Percentiles rank a stretch among this genome's conserved stretches.
phyloP scores from a whole-genome alignment of 257 asterid species.

The Knoxia roxburghii region DNA sequence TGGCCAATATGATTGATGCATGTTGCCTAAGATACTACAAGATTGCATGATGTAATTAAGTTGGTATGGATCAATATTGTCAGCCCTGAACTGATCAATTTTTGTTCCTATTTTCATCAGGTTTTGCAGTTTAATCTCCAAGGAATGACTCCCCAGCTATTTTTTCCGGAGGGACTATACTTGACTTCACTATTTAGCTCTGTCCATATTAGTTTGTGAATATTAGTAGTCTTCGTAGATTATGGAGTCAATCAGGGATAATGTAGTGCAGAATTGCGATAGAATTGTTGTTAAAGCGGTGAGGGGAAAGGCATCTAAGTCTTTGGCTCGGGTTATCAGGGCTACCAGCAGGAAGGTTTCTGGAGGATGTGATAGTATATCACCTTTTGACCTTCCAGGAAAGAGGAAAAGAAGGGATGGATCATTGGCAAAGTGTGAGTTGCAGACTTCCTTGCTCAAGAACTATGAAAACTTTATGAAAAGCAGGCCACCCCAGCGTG shows the following conservation, averaged over 20 bases:
- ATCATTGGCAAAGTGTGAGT: slow-evolving; percentile 9
- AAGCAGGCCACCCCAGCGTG: slow-evolving; percentile 22
- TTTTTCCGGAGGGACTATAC: slow-evolving; percentile 16
- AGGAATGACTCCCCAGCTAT: slow-evolving; percentile 17
- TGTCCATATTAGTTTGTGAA: neutral
- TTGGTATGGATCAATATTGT: neutral
- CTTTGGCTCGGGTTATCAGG: slow-evolving; percentile 1
- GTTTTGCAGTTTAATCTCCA: slow-evolving; percentile 20
- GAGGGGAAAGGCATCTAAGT: slow-evolving; percentile 7
- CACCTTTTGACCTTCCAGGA: slow-evolving; percentile 14
- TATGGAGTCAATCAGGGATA: slow-evolving; percentile 21
- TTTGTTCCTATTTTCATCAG: slow-evolving; percentile 8
- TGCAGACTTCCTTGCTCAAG: slow-evolving; percentile 13
- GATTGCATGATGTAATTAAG: neutral
- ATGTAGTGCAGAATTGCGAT: slow-evolving; percentile 20
- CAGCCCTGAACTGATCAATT: slow-evolving; percentile 1
- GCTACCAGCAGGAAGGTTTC: slow-evolving; percentile 7
- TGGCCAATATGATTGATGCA: neutral
- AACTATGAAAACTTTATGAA: slow-evolving; percentile 24
- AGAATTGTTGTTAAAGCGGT: slow-evolving; percentile 13
- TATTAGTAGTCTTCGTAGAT: slow-evolving; percentile 18
- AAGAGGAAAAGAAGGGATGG: slow-evolving; percentile 22
- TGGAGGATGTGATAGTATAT: slow-evolving; percentile 2
- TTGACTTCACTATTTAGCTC: slow-evolving; percentile 17
- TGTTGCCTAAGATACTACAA: neutral